A percentile compares a stretch with the other conserved stretches of the same genome.
Conservation (phyloP, 352 stramenopile genomes). For the Globisporangium paroecandrum region DNA sequence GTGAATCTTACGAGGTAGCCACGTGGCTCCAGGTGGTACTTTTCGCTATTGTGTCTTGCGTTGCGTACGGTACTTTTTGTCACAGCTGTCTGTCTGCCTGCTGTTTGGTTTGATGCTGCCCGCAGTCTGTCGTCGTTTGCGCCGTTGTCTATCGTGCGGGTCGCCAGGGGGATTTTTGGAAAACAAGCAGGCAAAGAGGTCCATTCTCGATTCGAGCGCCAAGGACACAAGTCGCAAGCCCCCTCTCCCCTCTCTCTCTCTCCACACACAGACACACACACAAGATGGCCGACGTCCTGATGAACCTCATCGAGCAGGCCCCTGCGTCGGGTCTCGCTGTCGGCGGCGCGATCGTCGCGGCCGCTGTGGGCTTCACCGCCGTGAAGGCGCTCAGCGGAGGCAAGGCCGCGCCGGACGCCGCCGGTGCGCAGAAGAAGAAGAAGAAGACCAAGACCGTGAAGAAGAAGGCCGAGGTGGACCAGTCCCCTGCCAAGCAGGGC, state of each 20-base stretch:
- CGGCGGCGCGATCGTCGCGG: conserved; percentile 60
- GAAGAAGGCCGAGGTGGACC: conserved; percentile 25
- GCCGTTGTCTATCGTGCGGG: neutral
- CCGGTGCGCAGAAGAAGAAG: conserved; percentile 53
- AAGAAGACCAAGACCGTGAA: conserved; percentile 52
- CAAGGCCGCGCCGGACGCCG: conserved; percentile 28
- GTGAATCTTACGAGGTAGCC: too few species aligned
- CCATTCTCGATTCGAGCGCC: conserved; percentile 15
- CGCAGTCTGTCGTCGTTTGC: neutral
- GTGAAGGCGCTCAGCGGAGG: conserved; percentile 57
- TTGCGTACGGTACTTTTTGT: neutral
- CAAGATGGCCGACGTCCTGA: conserved; percentile 60
- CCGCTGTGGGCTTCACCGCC: conserved; percentile 62
- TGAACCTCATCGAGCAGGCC: conserved; percentile 62
- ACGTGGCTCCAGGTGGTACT: neutral
- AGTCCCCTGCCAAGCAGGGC: conserved; percentile 23
- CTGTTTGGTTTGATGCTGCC: neutral
- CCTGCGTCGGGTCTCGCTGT: conserved; percentile 59
- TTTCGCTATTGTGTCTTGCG: neutral
- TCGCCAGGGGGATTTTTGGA: neutral
- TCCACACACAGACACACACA: conserved; percentile 6
- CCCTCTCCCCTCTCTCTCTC: neutral
- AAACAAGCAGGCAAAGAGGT: conserved; percentile 7
- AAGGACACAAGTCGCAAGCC: conserved; percentile 1
- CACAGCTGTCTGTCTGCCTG: neutral